Base-by-base conservation (phyloP, 2,329 filamentous ascomycete genomes). In the Clonostachys sp. region DNA sequence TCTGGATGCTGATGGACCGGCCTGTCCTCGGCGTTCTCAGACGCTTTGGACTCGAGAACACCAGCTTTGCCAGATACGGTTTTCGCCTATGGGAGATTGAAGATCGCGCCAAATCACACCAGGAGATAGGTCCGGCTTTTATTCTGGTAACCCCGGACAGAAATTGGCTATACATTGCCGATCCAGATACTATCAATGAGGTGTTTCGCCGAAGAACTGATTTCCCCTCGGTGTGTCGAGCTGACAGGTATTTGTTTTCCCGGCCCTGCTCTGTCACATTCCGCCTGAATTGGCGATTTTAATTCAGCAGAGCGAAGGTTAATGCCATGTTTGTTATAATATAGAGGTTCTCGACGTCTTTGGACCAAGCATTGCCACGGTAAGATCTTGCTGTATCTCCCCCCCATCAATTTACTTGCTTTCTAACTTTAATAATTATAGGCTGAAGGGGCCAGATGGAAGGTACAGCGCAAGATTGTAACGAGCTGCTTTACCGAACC, bases 41-140 rank as follows among this genome's bases (percentile, higher is more conserved):
- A 52, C 8, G 49, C 45, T 57, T 55, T 6, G 40, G 55, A 2
- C 39, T 57, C 2, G 57, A 58, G 2, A 51, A 61, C 12, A 61
- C 55, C 48, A 63, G 49, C 48, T 61, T 66, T 42, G 61, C 58
- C 2, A 46, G 60, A 4, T 65, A 58, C 52, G 64, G 64, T 44
- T 65, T 47, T 34, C 51, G 57, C 8, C 56, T 55, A 5, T 65
- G 57, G 56, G 57, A 64, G 38, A 10, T 60, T 8, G 41, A 50
- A 8, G 60, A 63, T 34, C 39, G 58, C 12, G 54, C 47, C 16
- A 45, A 43, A 4, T 53, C 58, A 0, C 60, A 61, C 41, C 46
- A 53, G 4, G 58, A 61, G 47, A 53, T 61, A 47, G 60, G 60
- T 2, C 54, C 59, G 38, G 52, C 45, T 8, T 61, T 16, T 6